phyloP scores from a whole-genome alignment of 2,329 filamentous ascomycete species.

The Calycina herbarum region DNA sequence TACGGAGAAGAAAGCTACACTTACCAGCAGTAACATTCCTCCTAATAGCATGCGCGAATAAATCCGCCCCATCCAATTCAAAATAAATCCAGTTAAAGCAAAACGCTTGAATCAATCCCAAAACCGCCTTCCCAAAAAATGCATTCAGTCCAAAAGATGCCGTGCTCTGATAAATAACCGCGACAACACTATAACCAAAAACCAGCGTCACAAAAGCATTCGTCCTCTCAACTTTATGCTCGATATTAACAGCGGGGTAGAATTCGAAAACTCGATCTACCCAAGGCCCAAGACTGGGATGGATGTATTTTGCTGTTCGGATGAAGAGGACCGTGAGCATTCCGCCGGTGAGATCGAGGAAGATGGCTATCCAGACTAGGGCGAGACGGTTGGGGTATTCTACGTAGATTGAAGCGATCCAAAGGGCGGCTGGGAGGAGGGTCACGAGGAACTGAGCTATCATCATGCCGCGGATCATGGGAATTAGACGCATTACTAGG shows the following conservation, averaged over 20 bases:
- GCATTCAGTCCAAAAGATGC: conserved; percentile 53
- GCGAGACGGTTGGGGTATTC: conserved; percentile 54
- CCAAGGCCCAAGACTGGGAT: conserved; percentile 21
- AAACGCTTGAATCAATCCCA: conserved; percentile 59
- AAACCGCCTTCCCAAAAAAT: conserved; percentile 62
- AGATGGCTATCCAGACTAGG: conserved; percentile 56
- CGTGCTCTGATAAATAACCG: conserved; percentile 58
- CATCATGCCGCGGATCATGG: conserved; percentile 60
- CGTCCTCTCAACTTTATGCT: conserved; percentile 64
- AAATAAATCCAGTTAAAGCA: conserved; percentile 65
- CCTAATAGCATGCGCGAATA: conserved; percentile 62
- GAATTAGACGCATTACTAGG: conserved; percentile 49
- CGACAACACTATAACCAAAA: conserved; percentile 64
- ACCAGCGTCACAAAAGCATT: conserved; percentile 65
- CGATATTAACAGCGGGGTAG: conserved; percentile 62
- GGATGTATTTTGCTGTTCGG: conserved; percentile 36
- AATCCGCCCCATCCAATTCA: conserved; percentile 58
- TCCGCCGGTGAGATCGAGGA: conserved; percentile 52
- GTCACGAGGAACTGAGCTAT: conserved; percentile 47
- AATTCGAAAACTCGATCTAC: conserved; percentile 52
- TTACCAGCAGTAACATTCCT: conserved; percentile 47
- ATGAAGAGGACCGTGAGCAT: conserved; percentile 46
- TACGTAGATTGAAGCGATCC: conserved; percentile 61
- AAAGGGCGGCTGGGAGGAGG: conserved; percentile 52
- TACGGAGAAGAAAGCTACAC: conserved; percentile 11